phyloP scores from a whole-genome alignment of 2,329 filamentous ascomycete species.

The Trichoderma sp. region DNA sequence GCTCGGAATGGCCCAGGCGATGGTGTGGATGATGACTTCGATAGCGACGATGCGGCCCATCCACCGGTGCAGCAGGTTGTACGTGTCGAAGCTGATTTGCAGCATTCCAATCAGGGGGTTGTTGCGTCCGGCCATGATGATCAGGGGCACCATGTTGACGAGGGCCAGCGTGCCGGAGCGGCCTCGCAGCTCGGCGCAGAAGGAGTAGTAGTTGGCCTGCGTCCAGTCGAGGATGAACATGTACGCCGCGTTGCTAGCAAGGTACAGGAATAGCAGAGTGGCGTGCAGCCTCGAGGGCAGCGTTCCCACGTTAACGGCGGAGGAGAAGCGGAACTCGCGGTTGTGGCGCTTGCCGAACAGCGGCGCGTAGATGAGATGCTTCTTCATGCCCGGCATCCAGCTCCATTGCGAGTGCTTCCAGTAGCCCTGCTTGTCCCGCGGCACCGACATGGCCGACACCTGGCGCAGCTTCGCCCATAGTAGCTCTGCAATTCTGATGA shows the following conservation, averaged over 20 bases:
- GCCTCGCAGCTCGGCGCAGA: constrained; percentile 81
- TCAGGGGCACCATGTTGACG: constrained; percentile 88
- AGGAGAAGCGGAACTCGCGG: constrained; percentile 64
- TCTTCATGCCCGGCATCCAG: constrained; percentile 65
- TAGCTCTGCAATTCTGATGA: constrained; percentile 57
- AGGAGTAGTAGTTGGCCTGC: constrained; percentile 60
- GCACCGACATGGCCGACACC: constrained; percentile 59
- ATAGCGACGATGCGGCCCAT: constrained; percentile 73
- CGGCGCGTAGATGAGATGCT: constrained; percentile 62
- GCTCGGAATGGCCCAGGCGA: constrained; percentile 74
- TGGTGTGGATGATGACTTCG: constrained; percentile 68
- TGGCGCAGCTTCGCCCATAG: constrained; percentile 60
- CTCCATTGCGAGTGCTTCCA: constrained; percentile 61
- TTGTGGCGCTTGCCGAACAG: constrained; percentile 68
- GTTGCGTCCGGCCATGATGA: constrained; percentile 88
- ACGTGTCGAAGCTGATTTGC: constrained; percentile 91
- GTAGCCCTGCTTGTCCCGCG: constrained; percentile 57
- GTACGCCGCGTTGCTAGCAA: constrained; percentile 64
- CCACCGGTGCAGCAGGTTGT: constrained; percentile 76
- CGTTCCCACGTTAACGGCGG: constrained; percentile 62
- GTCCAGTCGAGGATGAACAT: constrained; percentile 64
- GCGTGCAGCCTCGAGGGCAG: constrained; percentile 66
- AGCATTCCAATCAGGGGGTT: constrained; percentile 84
- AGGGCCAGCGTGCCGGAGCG: constrained; percentile 81
- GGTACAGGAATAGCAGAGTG: constrained; percentile 58